Conservation (phyloP, 148 eudicot species). For the Silene conica region DNA sequence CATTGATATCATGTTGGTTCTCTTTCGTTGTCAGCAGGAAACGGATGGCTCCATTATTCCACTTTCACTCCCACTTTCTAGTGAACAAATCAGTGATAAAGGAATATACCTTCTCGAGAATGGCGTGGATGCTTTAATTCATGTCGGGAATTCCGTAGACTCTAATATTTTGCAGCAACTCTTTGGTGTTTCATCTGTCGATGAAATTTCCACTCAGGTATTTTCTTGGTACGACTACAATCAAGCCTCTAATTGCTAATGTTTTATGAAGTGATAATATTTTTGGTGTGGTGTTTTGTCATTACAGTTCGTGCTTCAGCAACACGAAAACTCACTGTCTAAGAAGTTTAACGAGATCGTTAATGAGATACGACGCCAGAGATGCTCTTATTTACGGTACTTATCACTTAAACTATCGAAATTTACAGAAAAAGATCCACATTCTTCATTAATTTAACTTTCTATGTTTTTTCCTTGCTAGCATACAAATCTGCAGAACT, state of each 20-base stretch:
- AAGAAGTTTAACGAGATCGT: slow-evolving; percentile 82
- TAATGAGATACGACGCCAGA: slow-evolving; percentile 88
- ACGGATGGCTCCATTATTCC: slow-evolving; percentile 56
- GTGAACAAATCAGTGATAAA: slow-evolving; percentile 61
- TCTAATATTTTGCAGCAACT: slow-evolving; percentile 49
- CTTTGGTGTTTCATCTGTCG: slow-evolving; percentile 62
- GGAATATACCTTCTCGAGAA: slow-evolving; percentile 94
- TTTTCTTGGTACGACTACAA: no score
- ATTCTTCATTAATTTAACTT: not conserved
- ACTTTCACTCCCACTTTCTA: slow-evolving; percentile 60
- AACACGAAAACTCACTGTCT: slow-evolving; percentile 70
- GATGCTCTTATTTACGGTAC: slow-evolving; percentile 94
- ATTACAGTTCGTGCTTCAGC: slow-evolving; percentile 79
- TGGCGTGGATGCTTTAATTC: slow-evolving; percentile 79
- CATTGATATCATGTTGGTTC: not conserved
- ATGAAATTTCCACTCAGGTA: slow-evolving; percentile 78
- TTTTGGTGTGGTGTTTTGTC: not conserved
- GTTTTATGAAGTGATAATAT: no score
- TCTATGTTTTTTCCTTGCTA: slow-evolving; percentile 32
- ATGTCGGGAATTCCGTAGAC: slow-evolving; percentile 57
- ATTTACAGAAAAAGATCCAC: not conserved
- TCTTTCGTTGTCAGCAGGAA: slow-evolving; percentile 39
- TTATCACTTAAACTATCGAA: not conserved
- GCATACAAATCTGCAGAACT: slow-evolving; percentile 81
- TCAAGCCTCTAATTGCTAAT: no score